Evolutionary conservation across 768 basidiomycete genomes (phyloP), one percentile per base, ranked within the genome.

Genomic region (Candolleomyces aberdarensis): DNA sequence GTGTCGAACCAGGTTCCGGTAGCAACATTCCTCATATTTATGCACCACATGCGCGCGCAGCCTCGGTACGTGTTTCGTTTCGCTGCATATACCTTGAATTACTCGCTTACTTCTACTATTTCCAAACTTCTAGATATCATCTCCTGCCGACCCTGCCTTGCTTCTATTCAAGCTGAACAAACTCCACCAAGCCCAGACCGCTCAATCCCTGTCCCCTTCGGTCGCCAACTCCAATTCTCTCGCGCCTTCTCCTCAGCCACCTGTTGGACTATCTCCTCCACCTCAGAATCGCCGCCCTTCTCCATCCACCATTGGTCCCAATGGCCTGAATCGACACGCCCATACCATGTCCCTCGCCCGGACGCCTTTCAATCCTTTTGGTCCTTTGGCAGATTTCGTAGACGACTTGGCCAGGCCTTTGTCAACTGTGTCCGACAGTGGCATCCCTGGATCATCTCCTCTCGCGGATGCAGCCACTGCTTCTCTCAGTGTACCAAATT

Each of bases 81-180:
- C 70, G 64, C 60, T 46, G 64, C 66, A 69, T 69, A 66, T 72
- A 66, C 66, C 58, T 59, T 62, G 52, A 59, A 66, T 59, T 41
- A 49, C 53, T 55, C 58, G 58, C 48, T 50, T 61, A 22, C 51
- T 43, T 49, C 51, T 52, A 46, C 46, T 41, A 52, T 46, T 48
- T 56, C 31, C 29, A 40, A 49, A 31, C 15, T 11, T 40, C 17
- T 67, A 94, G 92, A 91, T 94, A 74, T 94, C 92, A 1, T 93
- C 91, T n/a, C 91, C 92, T 31, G 92, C 92, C 4, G 92, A 94
- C 69, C 92, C 92, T 31, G 88, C 89, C 19, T 73, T 94, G 22
- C 78, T 94, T 19, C 81, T 85, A 64, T 92, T 89, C 75, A 93
- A 92, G 72, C 78, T 94, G 48, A 92, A 91, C 75, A 92, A 91